A percentile compares a stretch with the other conserved stretches of the same genome.
Conservation (phyloP, 2,329 filamentous ascomycete species). For the Rhynchosporium agropyri region DNA sequence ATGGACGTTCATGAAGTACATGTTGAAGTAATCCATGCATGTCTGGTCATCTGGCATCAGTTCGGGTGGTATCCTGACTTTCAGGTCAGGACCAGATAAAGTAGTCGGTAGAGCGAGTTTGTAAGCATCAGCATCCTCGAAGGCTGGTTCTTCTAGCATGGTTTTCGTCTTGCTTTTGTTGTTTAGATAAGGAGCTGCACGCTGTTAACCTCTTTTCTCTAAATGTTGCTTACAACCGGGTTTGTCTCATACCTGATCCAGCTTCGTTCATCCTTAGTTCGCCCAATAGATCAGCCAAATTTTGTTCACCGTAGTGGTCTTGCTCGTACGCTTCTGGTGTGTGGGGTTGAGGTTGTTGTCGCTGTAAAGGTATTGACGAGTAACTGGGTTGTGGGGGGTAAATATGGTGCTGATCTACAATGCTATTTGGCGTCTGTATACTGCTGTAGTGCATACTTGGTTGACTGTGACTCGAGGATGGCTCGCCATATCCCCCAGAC, state of each 20-base stretch:
- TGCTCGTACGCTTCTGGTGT: constrained; percentile 58
- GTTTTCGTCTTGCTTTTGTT: constrained; percentile 53
- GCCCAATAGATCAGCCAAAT: constrained; percentile 79
- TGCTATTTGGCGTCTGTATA: constrained; percentile 52
- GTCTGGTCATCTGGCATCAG: constrained; percentile 90
- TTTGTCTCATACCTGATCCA: constrained; percentile 69
- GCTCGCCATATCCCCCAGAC: constrained; percentile 44
- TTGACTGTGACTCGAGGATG: constrained; percentile 49
- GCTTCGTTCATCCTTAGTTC: constrained; percentile 85
- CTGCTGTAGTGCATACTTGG: constrained; percentile 57
- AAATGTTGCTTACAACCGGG: constrained; percentile 14
- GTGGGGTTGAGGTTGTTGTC: constrained; percentile 39
- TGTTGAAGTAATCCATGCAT: constrained; percentile 80
- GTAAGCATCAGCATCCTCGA: constrained; percentile 73
- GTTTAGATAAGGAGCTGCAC: constrained; percentile 79
- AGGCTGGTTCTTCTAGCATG: constrained; percentile 61
- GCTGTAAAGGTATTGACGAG: constrained; percentile 53
- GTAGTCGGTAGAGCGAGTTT: constrained; percentile 71
- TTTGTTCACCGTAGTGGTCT: constrained; percentile 68
- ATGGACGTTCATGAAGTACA: constrained; percentile 89
- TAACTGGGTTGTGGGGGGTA: constrained; percentile 56
- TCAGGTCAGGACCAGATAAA: constrained; percentile 68
- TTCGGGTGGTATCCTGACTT: constrained; percentile 85
- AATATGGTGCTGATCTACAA: constrained; percentile 54
- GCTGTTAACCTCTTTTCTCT: constrained; percentile 21